Evolutionary conservation across 805 yeast species (phyloP).

Genomic region (Vanderwaltozyma tropicalis): DNA sequence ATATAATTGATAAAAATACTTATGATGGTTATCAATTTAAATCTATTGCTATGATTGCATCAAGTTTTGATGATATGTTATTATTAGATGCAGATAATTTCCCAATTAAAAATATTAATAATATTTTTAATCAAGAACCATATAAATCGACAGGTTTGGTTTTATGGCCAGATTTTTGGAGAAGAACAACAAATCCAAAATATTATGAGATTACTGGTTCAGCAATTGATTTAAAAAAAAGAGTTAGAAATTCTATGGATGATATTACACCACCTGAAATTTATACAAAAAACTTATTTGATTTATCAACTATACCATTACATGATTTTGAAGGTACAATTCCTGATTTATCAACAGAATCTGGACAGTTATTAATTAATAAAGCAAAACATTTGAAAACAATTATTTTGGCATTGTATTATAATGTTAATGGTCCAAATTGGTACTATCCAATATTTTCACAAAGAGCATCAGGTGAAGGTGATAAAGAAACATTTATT

Average conservation of each 20-base stretch:
- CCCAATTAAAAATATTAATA: slow-evolving; percentile 57
- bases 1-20: slow-evolving; percentile 31
- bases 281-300: slow-evolving; percentile 16
- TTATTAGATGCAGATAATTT: slow-evolving; percentile 70
- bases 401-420: slow-evolving; percentile 50
- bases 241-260: slow-evolving; percentile 32
- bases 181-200: slow-evolving; percentile 67
- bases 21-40: slow-evolving; percentile 62
- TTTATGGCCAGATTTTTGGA: slow-evolving; percentile 87
- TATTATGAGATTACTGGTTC: slow-evolving; percentile 64
- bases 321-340: slow-evolving; percentile 55
- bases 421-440: slow-evolving; percentile 57
- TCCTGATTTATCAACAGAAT: slow-evolving; percentile 63
- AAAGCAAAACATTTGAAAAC: slow-evolving; percentile 51
- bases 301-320: slow-evolving; percentile 32
- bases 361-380: slow-evolving; percentile 60
- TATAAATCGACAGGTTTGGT: slow-evolving; percentile 43
- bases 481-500: slow-evolving; percentile 67
- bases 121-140: slow-evolving; percentile 49
- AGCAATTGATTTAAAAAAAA: slow-evolving; percentile 33
- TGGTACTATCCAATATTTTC: slow-evolving; percentile 62
- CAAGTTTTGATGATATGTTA: slow-evolving; percentile 64
- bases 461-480: slow-evolving; percentile 75
- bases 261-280: slow-evolving; percentile 27
- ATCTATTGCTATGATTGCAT: slow-evolving; percentile 58